A percentile compares a stretch with the other conserved stretches of the same genome.
phyloP scores from a whole-genome alignment of 192 early-diverging fungal species.

The Coemansia biformis region DNA sequence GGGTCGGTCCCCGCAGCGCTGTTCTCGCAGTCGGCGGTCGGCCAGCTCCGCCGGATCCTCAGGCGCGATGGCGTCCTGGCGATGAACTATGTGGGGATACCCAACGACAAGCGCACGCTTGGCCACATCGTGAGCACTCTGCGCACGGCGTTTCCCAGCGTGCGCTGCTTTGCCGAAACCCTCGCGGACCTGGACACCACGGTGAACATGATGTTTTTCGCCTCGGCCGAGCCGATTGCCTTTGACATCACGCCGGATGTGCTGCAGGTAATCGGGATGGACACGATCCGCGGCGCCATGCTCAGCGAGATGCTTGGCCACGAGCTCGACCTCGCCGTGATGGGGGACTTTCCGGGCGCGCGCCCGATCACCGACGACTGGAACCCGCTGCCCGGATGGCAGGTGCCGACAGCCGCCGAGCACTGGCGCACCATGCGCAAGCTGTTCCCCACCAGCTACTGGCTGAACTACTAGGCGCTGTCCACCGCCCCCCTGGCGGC shows the following conservation, averaged over 20 bases:
- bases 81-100: slow-evolving; percentile 76
- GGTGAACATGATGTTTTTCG: slow-evolving; percentile 68
- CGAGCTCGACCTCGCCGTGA: slow-evolving; percentile 46
- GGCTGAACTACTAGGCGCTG: slow-evolving; percentile 60
- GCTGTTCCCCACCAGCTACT: slow-evolving; percentile 64
- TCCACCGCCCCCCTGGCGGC: no score
- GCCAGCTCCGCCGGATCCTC: slow-evolving; percentile 60
- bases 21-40: slow-evolving; percentile 69
- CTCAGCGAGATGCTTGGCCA: slow-evolving; percentile 51
- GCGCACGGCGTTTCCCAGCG: slow-evolving; percentile 58
- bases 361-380: slow-evolving; percentile 59
- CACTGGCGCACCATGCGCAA: slow-evolving; percentile 75
- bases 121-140: slow-evolving; percentile 61
- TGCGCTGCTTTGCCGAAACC: slow-evolving; percentile 63
- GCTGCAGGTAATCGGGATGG: slow-evolving; percentile 26
- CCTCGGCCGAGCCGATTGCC: slow-evolving; percentile 46
- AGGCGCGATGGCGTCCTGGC: slow-evolving; percentile 73
- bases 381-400: slow-evolving; percentile 59
- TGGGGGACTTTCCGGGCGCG: slow-evolving; percentile 18
- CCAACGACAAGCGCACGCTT: slow-evolving; percentile 53
- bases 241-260: slow-evolving; percentile 40
- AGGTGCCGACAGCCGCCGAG: slow-evolving; percentile 52
- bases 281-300: slow-evolving; percentile 15
- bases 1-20: slow-evolving; percentile 68
- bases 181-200: slow-evolving; percentile 37